phyloP scores from a whole-genome alignment of 1,139 yeast genomes.

The Geotrichum siamense region DNA sequence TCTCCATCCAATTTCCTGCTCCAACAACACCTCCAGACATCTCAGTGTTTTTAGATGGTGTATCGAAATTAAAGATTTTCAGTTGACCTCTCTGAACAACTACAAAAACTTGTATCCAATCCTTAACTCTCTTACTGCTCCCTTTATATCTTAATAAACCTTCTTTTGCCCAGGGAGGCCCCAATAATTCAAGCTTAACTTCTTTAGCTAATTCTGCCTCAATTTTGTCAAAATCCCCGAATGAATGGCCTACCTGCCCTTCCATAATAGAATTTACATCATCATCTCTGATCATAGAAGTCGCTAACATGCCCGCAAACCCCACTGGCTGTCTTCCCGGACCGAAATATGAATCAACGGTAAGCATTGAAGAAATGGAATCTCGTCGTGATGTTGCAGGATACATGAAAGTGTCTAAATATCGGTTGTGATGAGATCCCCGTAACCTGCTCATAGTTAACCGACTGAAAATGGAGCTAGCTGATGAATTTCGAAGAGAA shows the following conservation, averaged over 20 bases:
- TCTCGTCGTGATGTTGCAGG: slow-evolving; percentile 26
- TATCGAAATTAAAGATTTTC: slow-evolving; percentile 30
- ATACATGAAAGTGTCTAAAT: slow-evolving; percentile 19
- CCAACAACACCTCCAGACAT: slow-evolving; percentile 36
- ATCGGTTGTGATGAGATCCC: neutral
- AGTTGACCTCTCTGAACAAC: slow-evolving; percentile 36
- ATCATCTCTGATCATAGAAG: slow-evolving; percentile 30
- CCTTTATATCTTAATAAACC: slow-evolving; percentile 52
- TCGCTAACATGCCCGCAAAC: slow-evolving; percentile 33
- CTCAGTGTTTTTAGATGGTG: neutral
- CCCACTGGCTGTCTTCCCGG: slow-evolving; percentile 32
- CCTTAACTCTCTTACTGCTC: slow-evolving; percentile 33
- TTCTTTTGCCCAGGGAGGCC: slow-evolving; percentile 73
- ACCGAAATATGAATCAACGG: slow-evolving; percentile 26
- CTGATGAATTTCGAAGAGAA: slow-evolving; percentile 7
- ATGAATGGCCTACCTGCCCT: slow-evolving; percentile 16
- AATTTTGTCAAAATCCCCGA: slow-evolving; percentile 29
- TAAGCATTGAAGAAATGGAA: slow-evolving; percentile 29
- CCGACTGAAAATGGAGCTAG: slow-evolving; percentile 14
- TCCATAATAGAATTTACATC: slow-evolving; percentile 19
- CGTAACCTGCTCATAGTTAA: slow-evolving; percentile 10
- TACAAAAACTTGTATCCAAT: slow-evolving; percentile 33
- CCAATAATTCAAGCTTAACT: slow-evolving; percentile 55
- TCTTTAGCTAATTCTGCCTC: slow-evolving; percentile 39
- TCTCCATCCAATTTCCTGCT: slow-evolving; percentile 57